These are phyloP conservation scores for Mucor mucedo DNA, from an alignment of 371 early-diverging fungal species.

Conservation along the genomic window DNA sequence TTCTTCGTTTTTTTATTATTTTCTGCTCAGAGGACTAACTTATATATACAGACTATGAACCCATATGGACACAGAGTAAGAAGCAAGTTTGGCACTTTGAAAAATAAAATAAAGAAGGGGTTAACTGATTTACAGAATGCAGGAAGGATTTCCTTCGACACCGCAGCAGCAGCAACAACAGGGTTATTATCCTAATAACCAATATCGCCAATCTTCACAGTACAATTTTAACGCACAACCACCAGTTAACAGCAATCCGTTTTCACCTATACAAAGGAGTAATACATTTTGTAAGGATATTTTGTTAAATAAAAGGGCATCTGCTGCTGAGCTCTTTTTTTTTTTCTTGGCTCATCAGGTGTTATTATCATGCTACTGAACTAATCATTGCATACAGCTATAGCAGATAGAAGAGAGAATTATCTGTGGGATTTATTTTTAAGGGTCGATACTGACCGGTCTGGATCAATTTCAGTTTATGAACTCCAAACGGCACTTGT, in stretches of 20 bases:
- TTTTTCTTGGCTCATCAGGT: neutral
- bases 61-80: neutral
- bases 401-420: conserved; percentile 40
- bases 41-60: neutral
- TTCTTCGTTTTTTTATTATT: too few relatives aligned
- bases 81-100: neutral
- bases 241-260: neutral
- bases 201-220: neutral
- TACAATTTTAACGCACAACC: conserved; percentile 1
- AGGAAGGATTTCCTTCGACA: neutral
- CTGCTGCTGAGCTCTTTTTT: neutral
- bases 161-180: neutral
- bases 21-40: too few relatives aligned
- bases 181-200: neutral
- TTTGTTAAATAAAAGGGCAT: neutral
- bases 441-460: conserved; percentile 66
- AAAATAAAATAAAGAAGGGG: neutral
- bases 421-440: conserved; percentile 71
- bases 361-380: neutral
- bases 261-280: conserved; percentile 17
- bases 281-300: conserved; percentile 17
- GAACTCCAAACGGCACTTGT: conserved; percentile 64
- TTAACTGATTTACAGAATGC: neutral
- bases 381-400: neutral
- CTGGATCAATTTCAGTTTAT: conserved; percentile 47